Base-by-base conservation (phyloP, 306 rosid species). In the Hippophae tibetana region DNA sequence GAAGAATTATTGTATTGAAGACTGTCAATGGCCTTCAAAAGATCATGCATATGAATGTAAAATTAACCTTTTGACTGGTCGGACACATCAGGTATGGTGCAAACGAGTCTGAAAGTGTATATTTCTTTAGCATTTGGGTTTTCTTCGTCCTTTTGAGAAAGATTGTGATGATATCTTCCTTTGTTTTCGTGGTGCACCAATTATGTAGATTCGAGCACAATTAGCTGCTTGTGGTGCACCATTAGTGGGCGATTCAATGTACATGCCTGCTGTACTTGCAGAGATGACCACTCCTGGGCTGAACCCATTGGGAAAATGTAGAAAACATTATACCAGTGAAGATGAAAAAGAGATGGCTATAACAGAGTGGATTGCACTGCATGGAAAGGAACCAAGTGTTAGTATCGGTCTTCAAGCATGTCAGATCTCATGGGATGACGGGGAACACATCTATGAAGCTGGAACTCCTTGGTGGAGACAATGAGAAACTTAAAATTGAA, bases 401-500 rank as follows among this genome's bases (percentile, higher is more conserved):
- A 84, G 84, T 52, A 83, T 92, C 57, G 98, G 93, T 65, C 89
- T 92, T 62, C 95, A 87, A 82, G 98, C 96, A 43, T 87, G 80
- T 75, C 87, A 92, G 74, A 85, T 87, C 47, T 92, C 95, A 13
- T 92, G 98, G 98, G 95, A 92, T 68, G 80, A 78, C 25, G 83
- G 81, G 8, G 78, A 80, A 43, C 85, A 85, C 74, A 58, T 71
- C 1, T 85, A 74, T 65, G 66, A 80, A 70, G 95, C 95, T 63
- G 79, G 95, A 52, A 73, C 80, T 51, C 98, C 98, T 63, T 90
- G 98, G 98, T 92, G 98, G 98, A 77, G 94, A 65, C 50, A 54
- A 61, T 63, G 57, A 72, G 72, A 74, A 64, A 68, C 73, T 66
- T 69, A 60, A 66, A 60, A 63, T 61, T 7, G 25, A 51, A 52